Evolutionary conservation across 1,284 basidiomycete species (phyloP).

Genomic region (Phellopilus nigrolimitatus): DNA sequence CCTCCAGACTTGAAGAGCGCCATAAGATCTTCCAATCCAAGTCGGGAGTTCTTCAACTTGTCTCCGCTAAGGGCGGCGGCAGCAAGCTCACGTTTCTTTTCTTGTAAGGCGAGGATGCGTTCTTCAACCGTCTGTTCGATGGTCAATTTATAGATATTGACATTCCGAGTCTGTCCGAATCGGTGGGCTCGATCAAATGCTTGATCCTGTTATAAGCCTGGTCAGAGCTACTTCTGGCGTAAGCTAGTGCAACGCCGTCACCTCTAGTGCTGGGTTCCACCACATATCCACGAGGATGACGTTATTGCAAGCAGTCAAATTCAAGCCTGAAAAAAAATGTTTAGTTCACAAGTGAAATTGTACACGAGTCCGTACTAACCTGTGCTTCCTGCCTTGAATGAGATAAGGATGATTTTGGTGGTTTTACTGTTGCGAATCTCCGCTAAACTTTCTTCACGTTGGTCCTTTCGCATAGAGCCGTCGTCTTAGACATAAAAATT

Average conservation of each 20-base stretch:
- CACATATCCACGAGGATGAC: conserved; percentile 91
- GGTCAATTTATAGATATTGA: conserved; percentile 92
- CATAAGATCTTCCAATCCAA: conserved; percentile 82
- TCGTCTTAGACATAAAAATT: conserved; percentile 55
- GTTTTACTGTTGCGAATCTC: conserved; percentile 61
- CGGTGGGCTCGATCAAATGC: conserved; percentile 93
- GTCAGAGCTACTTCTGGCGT: not conserved
- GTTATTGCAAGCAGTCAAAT: conserved; percentile 91
- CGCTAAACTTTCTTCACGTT: conserved; percentile 71
- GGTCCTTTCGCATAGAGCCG: conserved; percentile 74
- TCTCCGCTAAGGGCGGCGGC: conserved; percentile 85
- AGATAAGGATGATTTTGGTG: conserved; percentile 82
- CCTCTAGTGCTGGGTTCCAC: conserved; percentile 92
- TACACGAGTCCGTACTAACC: conserved; percentile 40
- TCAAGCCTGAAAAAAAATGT: conserved; percentile 57
- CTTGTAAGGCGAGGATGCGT: conserved; percentile 79
- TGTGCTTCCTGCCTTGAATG: conserved; percentile 93
- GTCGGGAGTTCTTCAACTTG: conserved; percentile 78
- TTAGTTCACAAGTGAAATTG: conserved; percentile 2
- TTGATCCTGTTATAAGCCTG: conserved; percentile 56
- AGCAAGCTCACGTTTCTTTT: conserved; percentile 82
- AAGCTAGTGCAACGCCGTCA: conserved; percentile 24
- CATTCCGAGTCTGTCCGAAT: conserved; percentile 81
- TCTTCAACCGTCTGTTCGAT: conserved; percentile 89
- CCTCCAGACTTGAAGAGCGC: conserved; percentile 63